Base-by-base conservation (phyloP, 768 basidiomycete genomes). In the Nevesoporus exiguus region DNA sequence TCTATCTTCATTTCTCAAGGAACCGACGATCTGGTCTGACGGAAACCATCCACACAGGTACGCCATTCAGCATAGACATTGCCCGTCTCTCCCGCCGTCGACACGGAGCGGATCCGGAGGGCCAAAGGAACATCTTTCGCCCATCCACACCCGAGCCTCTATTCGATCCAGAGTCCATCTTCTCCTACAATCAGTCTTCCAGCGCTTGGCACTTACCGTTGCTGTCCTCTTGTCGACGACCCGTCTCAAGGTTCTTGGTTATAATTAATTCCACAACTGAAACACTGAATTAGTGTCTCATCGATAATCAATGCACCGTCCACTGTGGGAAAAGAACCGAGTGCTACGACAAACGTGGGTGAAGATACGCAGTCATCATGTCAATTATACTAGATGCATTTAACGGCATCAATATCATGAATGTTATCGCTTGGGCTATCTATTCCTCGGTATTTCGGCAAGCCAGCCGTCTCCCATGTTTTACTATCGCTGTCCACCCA, bases 281-380 rank as follows among this genome's bases (percentile, higher is more conserved):
- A 43, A 61, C 58, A 39, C 42, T 8, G 27, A 29, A 8, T 29
- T 29, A 8, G 8, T 29, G 4, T 29, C 4, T 29, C 42, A 34
- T 57, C 22, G 43, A 44, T 42, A 46, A 42, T 19, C 40, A 22
- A 25, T n/a, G n/a, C n/a, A n/a, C 36, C 10, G 29, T 24, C 36
- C 25, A 33, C 30, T 29, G 17, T 61, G 45, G 19, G 59, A 52
- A 61, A 61, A 31, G 59, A 60, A 51, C 31, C 21, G 13, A 30
- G 22, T 34, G 9, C 31, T 36, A 19, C 30, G 49, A 56, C 47
- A 41, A 60, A 58, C 50, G 54, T 61, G 59, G 54, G 60, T 57
- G 27, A 48, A 47, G 33, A 45, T 44, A 36, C 30, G n/a, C n/a
- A 30, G 19, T 30, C 31, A 29, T 36, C 34, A 36, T 36, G 31